A percentile compares a stretch with the other conserved stretches of the same genome.
Conservation (phyloP, 495 filamentous ascomycete species). For the Aspergillus heteromorphus region DNA sequence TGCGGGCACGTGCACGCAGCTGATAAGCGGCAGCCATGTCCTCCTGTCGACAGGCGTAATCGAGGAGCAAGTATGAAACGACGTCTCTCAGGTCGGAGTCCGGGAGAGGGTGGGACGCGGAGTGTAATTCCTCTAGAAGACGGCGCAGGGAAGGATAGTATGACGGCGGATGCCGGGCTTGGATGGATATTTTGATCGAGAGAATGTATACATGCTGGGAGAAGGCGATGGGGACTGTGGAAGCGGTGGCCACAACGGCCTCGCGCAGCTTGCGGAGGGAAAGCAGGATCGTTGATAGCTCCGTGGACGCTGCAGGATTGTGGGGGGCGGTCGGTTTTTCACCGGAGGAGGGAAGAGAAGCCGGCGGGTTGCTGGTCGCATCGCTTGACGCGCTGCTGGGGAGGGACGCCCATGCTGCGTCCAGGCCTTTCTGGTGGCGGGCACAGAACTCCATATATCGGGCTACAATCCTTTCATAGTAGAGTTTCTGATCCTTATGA, state of each 20-base stretch:
- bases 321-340: conserved; percentile 17
- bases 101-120: conserved; percentile 53
- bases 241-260: conserved; percentile 63
- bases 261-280: conserved; percentile 91
- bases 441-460: conserved; percentile 87
- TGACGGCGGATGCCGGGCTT: conserved; percentile 72
- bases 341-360: conserved; percentile 20
- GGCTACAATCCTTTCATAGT: conserved; percentile 79
- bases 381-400: conserved; percentile 39
- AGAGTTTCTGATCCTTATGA: conserved; percentile 68
- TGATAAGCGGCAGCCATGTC: conserved; percentile 67
- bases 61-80: conserved; percentile 73
- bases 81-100: conserved; percentile 69
- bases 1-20: conserved; percentile 42
- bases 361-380: conserved; percentile 37
- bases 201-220: conserved; percentile 69
- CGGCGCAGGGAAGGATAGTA: conserved; percentile 84
- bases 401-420: conserved; percentile 66
- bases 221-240: conserved; percentile 55
- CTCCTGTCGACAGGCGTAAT: conserved; percentile 79
- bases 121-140: conserved; percentile 67
- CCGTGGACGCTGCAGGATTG: conserved; percentile 36
- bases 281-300: conserved; percentile 56
- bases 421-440: conserved; percentile 60
- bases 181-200: conserved; percentile 75